Evolutionary conservation across 805 yeast genomes (phyloP).

Genomic region (Lachancea quebecensis): DNA sequence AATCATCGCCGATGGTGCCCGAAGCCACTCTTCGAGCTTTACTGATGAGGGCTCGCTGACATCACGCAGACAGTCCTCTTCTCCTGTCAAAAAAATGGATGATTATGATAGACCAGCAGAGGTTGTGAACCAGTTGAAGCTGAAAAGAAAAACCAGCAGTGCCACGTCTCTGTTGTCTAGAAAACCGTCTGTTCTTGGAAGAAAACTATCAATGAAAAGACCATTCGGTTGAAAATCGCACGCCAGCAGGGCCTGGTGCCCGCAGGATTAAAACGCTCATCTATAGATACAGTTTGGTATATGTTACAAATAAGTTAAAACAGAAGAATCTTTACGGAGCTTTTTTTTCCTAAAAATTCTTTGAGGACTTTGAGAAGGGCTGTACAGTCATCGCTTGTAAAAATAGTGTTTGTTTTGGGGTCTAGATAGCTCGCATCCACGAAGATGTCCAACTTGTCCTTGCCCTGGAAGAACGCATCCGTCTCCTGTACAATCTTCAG

Average conservation of each 20-base stretch:
- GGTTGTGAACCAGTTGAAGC: slow-evolving; percentile 32
- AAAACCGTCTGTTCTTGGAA: slow-evolving; percentile 32
- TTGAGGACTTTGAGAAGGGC: slow-evolving; percentile 24
- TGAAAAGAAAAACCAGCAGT: slow-evolving; percentile 28
- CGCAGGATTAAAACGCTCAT: no score
- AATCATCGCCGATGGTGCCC: slow-evolving; percentile 13
- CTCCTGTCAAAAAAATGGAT: slow-evolving; percentile 22
- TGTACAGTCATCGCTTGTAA: slow-evolving; percentile 23
- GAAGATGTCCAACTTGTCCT: slow-evolving; percentile 31
- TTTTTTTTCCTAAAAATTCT: slow-evolving; percentile 25
- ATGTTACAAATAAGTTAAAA: slow-evolving; percentile 14
- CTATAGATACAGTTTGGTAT: no score
- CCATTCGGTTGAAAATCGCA: slow-evolving; percentile 12
- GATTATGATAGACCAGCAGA: slow-evolving; percentile 37
- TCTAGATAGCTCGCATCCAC: slow-evolving; percentile 31
- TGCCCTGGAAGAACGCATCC: slow-evolving; percentile 28
- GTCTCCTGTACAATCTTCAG: slow-evolving; percentile 22
- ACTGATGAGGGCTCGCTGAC: not conserved
- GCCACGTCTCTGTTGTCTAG: slow-evolving; percentile 28
- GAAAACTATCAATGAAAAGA: slow-evolving; percentile 30
- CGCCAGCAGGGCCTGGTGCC: no score
- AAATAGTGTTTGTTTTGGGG: slow-evolving; percentile 24
- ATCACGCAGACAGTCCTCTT: slow-evolving; percentile 2
- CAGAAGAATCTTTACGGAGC: slow-evolving; percentile 30
- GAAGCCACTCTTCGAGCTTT: slow-evolving; percentile 8